A percentile compares a stretch with the other conserved stretches of the same genome.
Evolutionary conservation across 1,284 basidiomycete genomes (phyloP).

Genomic region (Apiotrichum brassicae): DNA sequence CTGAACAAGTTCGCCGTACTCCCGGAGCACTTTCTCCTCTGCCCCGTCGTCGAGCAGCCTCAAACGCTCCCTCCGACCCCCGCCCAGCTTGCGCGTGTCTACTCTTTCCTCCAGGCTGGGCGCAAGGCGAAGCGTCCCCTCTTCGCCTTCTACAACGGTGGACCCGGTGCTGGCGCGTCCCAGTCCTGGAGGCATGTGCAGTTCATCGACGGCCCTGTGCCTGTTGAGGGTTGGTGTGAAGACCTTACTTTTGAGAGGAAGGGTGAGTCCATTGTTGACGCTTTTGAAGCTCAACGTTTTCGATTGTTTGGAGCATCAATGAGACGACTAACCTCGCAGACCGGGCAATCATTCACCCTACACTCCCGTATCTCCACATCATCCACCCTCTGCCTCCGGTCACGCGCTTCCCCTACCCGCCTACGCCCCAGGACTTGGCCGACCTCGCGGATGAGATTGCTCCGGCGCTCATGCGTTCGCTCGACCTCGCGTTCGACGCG

Average conservation of each 20-base stretch:
- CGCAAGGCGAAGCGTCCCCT: slow-evolving; percentile 51
- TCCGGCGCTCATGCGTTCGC: slow-evolving; percentile 61
- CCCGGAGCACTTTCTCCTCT: slow-evolving; percentile 68
- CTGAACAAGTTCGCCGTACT: slow-evolving; percentile 61
- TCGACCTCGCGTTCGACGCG: slow-evolving; percentile 72
- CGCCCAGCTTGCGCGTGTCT: slow-evolving; percentile 65
- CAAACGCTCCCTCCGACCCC: slow-evolving; percentile 73
- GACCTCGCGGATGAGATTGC: slow-evolving; percentile 56
- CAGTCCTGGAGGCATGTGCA: slow-evolving; percentile 83
- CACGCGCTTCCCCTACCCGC: slow-evolving; percentile 48
- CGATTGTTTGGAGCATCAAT: too few relatives aligned
- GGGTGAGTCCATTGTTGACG: slow-evolving; percentile 49
- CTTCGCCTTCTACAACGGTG: slow-evolving; percentile 83
- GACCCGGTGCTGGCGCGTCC: slow-evolving; percentile 72
- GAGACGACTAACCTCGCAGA: slow-evolving; percentile 52
- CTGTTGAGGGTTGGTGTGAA: slow-evolving; percentile 63
- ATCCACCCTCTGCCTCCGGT: slow-evolving; percentile 52
- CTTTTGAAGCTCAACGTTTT: too few relatives aligned
- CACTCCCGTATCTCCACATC: slow-evolving; percentile 72
- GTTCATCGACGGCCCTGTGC: slow-evolving; percentile 64
- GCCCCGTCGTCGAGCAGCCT: slow-evolving; percentile 40
- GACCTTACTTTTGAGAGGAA: slow-evolving; percentile 56
- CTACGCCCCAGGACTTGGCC: slow-evolving; percentile 42
- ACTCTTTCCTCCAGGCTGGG: slow-evolving; percentile 63
- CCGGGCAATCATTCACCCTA: slow-evolving; percentile 61